These are phyloP conservation scores for Penicillium coprophilum DNA, from an alignment of 495 filamentous ascomycete species.

Conservation along the genomic window DNA sequence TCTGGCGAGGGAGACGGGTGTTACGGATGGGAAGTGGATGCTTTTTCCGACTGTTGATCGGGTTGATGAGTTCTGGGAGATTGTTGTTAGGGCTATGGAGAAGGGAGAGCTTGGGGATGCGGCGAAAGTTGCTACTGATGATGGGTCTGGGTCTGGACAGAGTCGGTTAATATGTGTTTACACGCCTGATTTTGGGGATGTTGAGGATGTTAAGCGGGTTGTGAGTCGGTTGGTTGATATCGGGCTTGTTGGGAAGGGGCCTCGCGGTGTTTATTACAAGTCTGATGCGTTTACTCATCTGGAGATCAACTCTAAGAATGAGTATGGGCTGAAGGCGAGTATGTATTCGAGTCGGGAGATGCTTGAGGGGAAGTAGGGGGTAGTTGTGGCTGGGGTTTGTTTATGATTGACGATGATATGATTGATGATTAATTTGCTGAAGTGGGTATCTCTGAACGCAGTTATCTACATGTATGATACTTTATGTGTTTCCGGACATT, in stretches of 20 bases:
- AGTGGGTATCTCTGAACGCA: conserved; percentile 18
- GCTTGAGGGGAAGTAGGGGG: conserved; percentile 24
- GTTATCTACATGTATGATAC: conserved; percentile 5
- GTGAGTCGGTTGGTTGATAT: conserved; percentile 57
- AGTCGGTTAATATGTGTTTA: conserved; percentile 70
- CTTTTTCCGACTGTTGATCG: conserved; percentile 58
- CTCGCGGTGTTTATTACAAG: conserved; percentile 80
- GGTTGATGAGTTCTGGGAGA: conserved; percentile 64
- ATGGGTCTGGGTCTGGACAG: conserved; percentile 31
- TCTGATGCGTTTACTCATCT: conserved; percentile 76
- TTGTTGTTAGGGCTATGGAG: conserved; percentile 60
- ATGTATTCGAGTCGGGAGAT: conserved; percentile 48
- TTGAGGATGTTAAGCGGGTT: conserved; percentile 66
- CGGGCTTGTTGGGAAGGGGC: conserved; percentile 51
- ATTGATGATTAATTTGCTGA: neutral
- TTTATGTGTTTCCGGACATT: neutral
- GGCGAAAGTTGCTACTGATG: conserved; percentile 68
- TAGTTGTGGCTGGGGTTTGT: conserved; percentile 13
- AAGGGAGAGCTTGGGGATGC: conserved; percentile 62
- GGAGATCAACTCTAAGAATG: conserved; percentile 63
- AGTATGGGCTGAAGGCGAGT: conserved; percentile 64
- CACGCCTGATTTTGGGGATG: conserved; percentile 69
- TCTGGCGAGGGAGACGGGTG: conserved; percentile 54
- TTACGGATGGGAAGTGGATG: conserved; percentile 82
- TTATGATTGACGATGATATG: conserved; percentile 11